These are phyloP conservation scores for Tricholoma hemisulphureum DNA, from an alignment of 768 basidiomycete species.

Conservation along the genomic window DNA sequence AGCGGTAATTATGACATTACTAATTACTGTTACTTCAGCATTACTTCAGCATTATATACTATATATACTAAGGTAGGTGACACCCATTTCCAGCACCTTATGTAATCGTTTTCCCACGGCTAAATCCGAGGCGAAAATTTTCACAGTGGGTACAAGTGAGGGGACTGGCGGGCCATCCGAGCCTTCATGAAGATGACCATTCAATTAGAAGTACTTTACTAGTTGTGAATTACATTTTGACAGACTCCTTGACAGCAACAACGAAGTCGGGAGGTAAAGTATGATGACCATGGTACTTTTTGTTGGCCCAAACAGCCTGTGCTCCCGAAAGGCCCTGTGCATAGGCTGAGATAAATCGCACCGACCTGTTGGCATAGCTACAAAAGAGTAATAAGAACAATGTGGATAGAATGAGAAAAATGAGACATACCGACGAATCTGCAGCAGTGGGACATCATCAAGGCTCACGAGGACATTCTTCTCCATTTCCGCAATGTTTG, in stretches of 20 bases:
- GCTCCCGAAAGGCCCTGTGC: conserved; percentile 8
- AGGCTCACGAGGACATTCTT: conserved; percentile 26
- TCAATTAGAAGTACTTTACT: neutral
- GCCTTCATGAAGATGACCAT: neutral
- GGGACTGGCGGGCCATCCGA: neutral
- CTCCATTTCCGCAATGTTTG: conserved; percentile 26
- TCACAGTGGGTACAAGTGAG: neutral
- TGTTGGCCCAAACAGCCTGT: conserved; percentile 12
- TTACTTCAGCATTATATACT: too few species aligned
- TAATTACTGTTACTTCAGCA: too few species aligned
- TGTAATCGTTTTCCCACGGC: neutral
- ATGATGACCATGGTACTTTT: conserved; percentile 11
- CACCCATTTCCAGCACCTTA: conserved; percentile 1
- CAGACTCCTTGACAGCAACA: conserved; percentile 1
- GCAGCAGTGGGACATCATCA: conserved; percentile 23
- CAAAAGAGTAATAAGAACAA: neutral
- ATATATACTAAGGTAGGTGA: neutral
- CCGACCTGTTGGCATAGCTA: conserved; percentile 17
- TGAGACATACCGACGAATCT: conserved; percentile 17
- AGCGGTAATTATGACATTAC: too few species aligned
- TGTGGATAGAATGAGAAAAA: neutral
- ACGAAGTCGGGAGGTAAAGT: conserved; percentile 8
- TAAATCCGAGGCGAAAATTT: neutral
- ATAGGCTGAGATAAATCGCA: conserved; percentile 9
- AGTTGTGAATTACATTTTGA: neutral